Base-by-base conservation (phyloP, 352 stramenopile species). In the Pythium diclinum region DNA sequence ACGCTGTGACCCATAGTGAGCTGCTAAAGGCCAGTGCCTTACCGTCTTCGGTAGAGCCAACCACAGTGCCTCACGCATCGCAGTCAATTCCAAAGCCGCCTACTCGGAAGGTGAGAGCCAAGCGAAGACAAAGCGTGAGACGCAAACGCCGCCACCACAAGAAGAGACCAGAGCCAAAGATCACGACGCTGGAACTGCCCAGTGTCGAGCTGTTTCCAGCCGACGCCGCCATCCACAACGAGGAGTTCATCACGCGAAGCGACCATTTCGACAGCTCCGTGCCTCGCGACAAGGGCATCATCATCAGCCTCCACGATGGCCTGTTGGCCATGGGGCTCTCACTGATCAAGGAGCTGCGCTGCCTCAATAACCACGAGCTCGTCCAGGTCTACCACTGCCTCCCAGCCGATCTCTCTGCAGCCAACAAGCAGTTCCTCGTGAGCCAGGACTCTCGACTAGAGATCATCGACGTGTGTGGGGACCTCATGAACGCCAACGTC, bases 401-500 rank as follows among this genome's bases (percentile, higher is more conserved):
- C 6, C 47, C 74, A 0, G 47, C 70, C 1, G 81, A 88, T 46
- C 67, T 90, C 17, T 82, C 81, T 0, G 33, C 34, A 17, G 57
- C 67, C 17, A 72, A 61, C 28, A 56, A 64, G 4, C 66, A 73
- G 44, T 52, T 88, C 38, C 63, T 91, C 17, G 72, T 73, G 10
- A 58, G 54, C 28, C 71, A 77, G 11, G 81, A 91, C 68, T 49
- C 66, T 14, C 53, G 59, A 0, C 63, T 91, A 17, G 79, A 89
- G 67, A 76, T 91, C 57, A 57, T 91, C 30, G 81, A 91, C 61
- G 78, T 88, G 28, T 90, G 81, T 66, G 61, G 65, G 0, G 78
- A 87, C 6, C 52, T 87, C 19, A 34, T 81, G 6, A 48, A 63
- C 14, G 56, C 52, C 1, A 30, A 28, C 3, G 58, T 60, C 44